Percentiles rank a stretch among this genome's conserved stretches.
Conservation (phyloP, 441 rosid genomes). For the Croton setiger region DNA sequence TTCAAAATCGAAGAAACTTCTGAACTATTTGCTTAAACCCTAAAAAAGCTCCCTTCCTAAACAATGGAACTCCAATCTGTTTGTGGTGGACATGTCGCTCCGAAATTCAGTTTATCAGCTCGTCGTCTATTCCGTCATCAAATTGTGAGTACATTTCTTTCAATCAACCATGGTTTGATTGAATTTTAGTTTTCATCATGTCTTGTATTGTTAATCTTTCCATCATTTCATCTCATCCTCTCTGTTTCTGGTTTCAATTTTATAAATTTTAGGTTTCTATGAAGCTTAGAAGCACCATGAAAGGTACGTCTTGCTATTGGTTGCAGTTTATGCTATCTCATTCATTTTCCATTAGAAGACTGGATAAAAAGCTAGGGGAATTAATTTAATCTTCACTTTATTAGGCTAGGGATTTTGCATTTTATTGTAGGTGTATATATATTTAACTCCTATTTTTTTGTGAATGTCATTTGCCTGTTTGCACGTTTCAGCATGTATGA, state of each 20-base stretch:
- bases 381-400: not conserved
- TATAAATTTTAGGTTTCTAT: slow-evolving; percentile 30
- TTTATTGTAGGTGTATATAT: too few species aligned
- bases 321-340: not conserved
- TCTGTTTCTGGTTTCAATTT: slow-evolving; percentile 8
- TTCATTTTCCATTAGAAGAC: not conserved
- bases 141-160: slow-evolving; percentile 30
- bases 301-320: slow-evolving; percentile 17
- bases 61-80: slow-evolving; percentile 47
- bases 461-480: not conserved
- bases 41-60: not conserved
- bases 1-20: not conserved
- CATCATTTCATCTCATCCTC: not conserved
- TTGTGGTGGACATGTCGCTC: slow-evolving; percentile 38
- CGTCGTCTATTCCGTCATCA: slow-evolving; percentile 12
- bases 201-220: not conserved
- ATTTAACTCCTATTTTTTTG: too few species aligned
- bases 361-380: not conserved
- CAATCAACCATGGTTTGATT: not conserved
- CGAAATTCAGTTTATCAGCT: slow-evolving; percentile 29
- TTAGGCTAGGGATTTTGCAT: not conserved
- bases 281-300: slow-evolving; percentile 18
- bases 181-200: not conserved
- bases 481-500: slow-evolving; percentile 25
- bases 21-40: slow-evolving; percentile 7